Evolutionary conservation across 352 stramenopile species (phyloP).

Genomic region (Lagenidium giganteum): DNA sequence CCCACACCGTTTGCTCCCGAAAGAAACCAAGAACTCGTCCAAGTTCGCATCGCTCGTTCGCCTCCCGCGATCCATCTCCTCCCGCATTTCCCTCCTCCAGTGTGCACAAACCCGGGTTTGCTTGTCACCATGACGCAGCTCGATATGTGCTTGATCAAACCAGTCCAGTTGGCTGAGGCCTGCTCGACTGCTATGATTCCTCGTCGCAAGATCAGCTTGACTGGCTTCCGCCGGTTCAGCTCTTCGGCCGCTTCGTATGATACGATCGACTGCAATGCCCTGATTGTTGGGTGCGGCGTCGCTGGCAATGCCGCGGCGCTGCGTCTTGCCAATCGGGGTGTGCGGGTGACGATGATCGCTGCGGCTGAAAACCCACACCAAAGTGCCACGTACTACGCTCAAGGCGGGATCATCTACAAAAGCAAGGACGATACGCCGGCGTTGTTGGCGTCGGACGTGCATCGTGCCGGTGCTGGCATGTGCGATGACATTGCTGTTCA

Average conservation of each 20-base stretch:
- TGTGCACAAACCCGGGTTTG: too few relatives aligned
- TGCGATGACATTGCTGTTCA: constrained; percentile 89
- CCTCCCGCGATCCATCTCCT: too few relatives aligned
- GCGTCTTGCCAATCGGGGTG: constrained; percentile 61
- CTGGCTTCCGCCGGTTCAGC: constrained; percentile 24
- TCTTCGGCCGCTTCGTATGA: constrained; percentile 28
- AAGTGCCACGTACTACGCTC: constrained; percentile 94
- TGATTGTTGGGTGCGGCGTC: constrained; percentile 78
- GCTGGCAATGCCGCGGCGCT: constrained; percentile 72
- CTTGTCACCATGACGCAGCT: constrained; percentile 40
- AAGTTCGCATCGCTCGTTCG: too few relatives aligned
- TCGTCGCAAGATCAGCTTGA: constrained; percentile 30
- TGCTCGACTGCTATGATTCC: constrained; percentile 20
- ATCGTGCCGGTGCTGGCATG: constrained; percentile 85
- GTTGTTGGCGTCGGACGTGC: constrained; percentile 87
- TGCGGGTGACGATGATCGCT: constrained; percentile 80
- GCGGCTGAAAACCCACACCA: constrained; percentile 73
- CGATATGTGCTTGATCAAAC: constrained; percentile 28
- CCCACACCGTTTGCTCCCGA: background rate
- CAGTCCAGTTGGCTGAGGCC: constrained; percentile 24
- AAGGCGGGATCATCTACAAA: constrained; percentile 96
- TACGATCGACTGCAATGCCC: constrained; percentile 49
- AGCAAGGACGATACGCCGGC: constrained; percentile 80
- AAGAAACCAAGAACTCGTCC: constrained; percentile 7
- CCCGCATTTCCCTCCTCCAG: too few relatives aligned